These are phyloP conservation scores for Clarireedia paspali DNA, from an alignment of 2,329 filamentous ascomycete species.

Conservation along the genomic window DNA sequence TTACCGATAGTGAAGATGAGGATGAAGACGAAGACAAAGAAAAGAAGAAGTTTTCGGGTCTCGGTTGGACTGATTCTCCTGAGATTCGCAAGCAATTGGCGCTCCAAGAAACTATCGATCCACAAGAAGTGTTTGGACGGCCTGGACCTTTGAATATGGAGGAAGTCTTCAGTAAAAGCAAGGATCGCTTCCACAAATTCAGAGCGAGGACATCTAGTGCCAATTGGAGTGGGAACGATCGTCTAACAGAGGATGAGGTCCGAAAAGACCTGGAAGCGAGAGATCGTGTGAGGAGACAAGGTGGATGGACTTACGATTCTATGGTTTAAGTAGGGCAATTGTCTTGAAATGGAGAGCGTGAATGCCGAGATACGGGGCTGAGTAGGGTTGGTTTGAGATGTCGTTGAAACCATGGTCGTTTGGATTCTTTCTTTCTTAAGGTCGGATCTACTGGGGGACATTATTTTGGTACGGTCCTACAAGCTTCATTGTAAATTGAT, in stretches of 20 bases:
- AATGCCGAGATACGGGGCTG: background rate
- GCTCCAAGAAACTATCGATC: conserved; percentile 78
- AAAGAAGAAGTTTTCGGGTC: conserved; percentile 50
- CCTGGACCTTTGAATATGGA: conserved; percentile 89
- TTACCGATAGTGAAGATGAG: conserved; percentile 88
- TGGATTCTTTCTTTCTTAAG: background rate
- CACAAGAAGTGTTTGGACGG: conserved; percentile 78
- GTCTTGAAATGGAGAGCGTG: too few relatives aligned
- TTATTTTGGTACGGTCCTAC: background rate
- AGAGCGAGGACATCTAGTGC: conserved; percentile 86
- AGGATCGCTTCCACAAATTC: conserved; percentile 80
- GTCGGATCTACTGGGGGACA: background rate
- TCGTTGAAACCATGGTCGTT: too few relatives aligned
- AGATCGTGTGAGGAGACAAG: conserved; percentile 72
- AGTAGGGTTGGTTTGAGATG: too few relatives aligned
- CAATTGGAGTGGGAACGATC: conserved; percentile 81
- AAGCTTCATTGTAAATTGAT: background rate
- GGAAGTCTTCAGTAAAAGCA: conserved; percentile 87
- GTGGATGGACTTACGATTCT: conserved; percentile 66
- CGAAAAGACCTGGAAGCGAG: conserved; percentile 70
- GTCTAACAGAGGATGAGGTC: conserved; percentile 82
- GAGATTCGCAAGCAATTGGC: conserved; percentile 69
- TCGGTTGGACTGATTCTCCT: conserved; percentile 84
- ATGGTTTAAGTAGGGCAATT: conserved; percentile 21
- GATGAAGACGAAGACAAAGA: conserved; percentile 50